Evolutionary conservation across 805 yeast genomes (phyloP).

Genomic region (Nakazawaea sp.): DNA sequence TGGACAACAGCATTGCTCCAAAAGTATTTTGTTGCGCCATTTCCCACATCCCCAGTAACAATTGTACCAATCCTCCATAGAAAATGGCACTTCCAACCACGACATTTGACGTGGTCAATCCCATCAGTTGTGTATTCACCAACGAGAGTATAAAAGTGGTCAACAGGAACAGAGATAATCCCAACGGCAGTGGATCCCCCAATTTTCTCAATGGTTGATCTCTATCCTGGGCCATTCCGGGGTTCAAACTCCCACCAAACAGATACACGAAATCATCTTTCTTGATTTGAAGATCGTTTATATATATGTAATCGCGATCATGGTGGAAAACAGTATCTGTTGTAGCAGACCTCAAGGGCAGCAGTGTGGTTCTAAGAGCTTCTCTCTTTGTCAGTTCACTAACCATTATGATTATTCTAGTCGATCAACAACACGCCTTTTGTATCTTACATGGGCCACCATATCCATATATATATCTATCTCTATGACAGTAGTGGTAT

Average conservation of each 20-base stretch:
- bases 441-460: too few species aligned
- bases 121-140: slow-evolving; percentile 36
- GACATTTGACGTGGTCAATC: slow-evolving; percentile 46
- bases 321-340: slow-evolving; percentile 13
- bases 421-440: too few species aligned
- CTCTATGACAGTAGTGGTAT: too few species aligned
- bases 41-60: slow-evolving; percentile 45
- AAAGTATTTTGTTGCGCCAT: slow-evolving; percentile 44
- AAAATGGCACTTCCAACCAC: slow-evolving; percentile 67
- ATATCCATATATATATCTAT: too few species aligned
- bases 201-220: slow-evolving; percentile 17
- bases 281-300: slow-evolving; percentile 36
- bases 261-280: slow-evolving; percentile 54
- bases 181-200: slow-evolving; percentile 51
- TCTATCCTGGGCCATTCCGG: slow-evolving; percentile 20
- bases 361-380: slow-evolving; percentile 1
- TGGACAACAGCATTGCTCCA: slow-evolving; percentile 44
- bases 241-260: slow-evolving; percentile 52
- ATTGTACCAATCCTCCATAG: slow-evolving; percentile 42
- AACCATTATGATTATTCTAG: slow-evolving; percentile 2
- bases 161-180: slow-evolving; percentile 40
- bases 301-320: slow-evolving; percentile 33
- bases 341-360: background rate
- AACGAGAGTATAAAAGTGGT: slow-evolving; percentile 42
- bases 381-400: slow-evolving; percentile 1